Evolutionary conservation across 495 filamentous ascomycete genomes (phyloP).

Genomic region (Lasiosphaeria miniovina): DNA sequence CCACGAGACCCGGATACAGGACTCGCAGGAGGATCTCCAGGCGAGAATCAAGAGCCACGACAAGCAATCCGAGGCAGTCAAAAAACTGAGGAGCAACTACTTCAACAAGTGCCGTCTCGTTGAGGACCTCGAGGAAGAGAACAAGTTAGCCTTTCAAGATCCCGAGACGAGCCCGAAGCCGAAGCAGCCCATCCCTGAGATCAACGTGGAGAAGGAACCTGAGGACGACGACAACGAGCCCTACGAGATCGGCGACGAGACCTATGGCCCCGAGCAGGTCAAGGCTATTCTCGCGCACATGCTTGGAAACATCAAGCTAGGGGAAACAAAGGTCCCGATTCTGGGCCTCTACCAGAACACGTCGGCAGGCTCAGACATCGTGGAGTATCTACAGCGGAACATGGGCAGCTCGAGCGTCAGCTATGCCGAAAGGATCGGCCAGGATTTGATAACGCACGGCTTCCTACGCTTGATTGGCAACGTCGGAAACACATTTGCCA

Average conservation of each 20-base stretch:
- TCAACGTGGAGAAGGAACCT: constrained; percentile 52
- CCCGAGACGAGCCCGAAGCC: constrained; percentile 55
- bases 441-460: constrained; percentile 83
- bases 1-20: constrained; percentile 84
- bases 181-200: constrained; percentile 51
- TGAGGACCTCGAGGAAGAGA: constrained; percentile 97
- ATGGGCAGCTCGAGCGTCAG: constrained; percentile 79
- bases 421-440: constrained; percentile 88
- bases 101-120: constrained; percentile 98
- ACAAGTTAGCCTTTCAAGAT: constrained; percentile 93
- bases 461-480: constrained; percentile 89
- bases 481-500: constrained; percentile 93
- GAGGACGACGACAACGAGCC: constrained; percentile 69
- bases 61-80: constrained; percentile 82
- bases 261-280: constrained; percentile 76
- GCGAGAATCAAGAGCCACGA: constrained; percentile 85
- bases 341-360: constrained; percentile 92
- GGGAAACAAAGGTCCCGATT: constrained; percentile 91
- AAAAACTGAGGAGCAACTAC: constrained; percentile 91
- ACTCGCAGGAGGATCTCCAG: constrained; percentile 92
- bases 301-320: constrained; percentile 78
- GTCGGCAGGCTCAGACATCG: constrained; percentile 85
- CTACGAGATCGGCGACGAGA: constrained; percentile 84
- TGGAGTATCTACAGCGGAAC: constrained; percentile 87
- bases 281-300: constrained; percentile 88